phyloP scores from a whole-genome alignment of 2,329 filamentous ascomycete genomes.

The Hypoxylon sp. region DNA sequence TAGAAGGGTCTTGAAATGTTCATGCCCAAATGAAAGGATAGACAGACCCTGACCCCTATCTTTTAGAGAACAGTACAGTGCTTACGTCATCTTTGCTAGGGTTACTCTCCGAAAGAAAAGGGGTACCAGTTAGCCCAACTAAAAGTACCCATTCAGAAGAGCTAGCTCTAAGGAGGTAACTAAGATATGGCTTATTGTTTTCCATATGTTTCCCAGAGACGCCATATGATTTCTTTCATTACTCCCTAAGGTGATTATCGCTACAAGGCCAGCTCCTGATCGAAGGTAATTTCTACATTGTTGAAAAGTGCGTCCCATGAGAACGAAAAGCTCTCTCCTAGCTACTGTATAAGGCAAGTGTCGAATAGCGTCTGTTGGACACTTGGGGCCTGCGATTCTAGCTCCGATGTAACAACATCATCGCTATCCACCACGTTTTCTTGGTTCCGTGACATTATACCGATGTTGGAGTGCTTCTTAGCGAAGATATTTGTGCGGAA shows the following conservation, averaged over 20 bases:
- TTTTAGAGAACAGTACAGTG: not conserved
- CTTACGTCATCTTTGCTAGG: not conserved
- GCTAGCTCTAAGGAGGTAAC: too few relatives aligned
- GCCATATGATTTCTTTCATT: not conserved
- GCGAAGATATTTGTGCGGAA: slow-evolving; percentile 4
- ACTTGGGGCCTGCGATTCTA: not conserved
- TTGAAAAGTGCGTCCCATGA: slow-evolving; percentile 4
- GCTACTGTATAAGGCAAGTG: not conserved
- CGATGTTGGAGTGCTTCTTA: not conserved
- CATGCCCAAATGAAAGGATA: not conserved
- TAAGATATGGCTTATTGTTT: too few relatives aligned
- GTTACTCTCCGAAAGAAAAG: not conserved
- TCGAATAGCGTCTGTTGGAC: not conserved
- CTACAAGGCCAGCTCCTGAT: not conserved
- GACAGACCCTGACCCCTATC: not conserved
- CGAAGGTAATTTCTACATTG: not conserved
- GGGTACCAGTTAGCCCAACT: too few relatives aligned
- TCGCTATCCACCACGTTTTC: not conserved
- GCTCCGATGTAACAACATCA: not conserved
- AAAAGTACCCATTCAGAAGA: too few relatives aligned
- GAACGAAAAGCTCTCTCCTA: slow-evolving; percentile 1
- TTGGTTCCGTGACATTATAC: not conserved
- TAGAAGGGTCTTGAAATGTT: not conserved
- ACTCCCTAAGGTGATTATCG: not conserved
- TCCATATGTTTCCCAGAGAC: too few relatives aligned